Evolutionary conservation across 257 asterid species (phyloP), one percentile per base, ranked within the genome.

Genomic region (Nicotiana obtusifolia): DNA sequence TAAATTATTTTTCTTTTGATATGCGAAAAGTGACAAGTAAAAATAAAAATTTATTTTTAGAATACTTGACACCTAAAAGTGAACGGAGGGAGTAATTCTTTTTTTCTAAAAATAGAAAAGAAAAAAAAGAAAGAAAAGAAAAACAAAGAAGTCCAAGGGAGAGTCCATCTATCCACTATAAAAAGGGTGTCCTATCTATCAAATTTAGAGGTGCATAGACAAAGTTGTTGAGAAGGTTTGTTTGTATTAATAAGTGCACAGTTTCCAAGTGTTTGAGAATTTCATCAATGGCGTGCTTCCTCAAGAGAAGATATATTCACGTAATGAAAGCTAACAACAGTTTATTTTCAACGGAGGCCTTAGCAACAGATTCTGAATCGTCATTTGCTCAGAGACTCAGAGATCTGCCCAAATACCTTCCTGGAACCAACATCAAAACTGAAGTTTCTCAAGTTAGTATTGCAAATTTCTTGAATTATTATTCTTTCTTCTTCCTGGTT

Each of bases 401-500:
- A 71, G 78, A 71, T 71, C 78, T 71, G 19, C 78, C 78, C 14
- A 71, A 20, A 5, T 6, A 20, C 20, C 78, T 71, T 71, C 78
- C 78, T 41, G 59, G 78, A 10, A 71, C 78, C 4, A 71, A 71
- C 11, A 71, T 41, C n/a, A 71, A 71, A 71, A 5, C 7, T 71
- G 59, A 71, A 69, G 78, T 69, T 41, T 69, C 78, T 69, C 78
- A 69, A 69, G 78, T 69, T 69, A 69, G 78, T 69, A 20, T 1
- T 66, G 54, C 54, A 6, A 35, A 35, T 13, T 47, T 47, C 54
- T 49, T 49, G 16, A 49, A 49, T 49, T 11, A 10, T 49, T 49
- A 10, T 49, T 49, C 0, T 10, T 47, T 47, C 15, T 49, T 2
- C 16, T 9, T 49, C 11, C 54, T 49, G 10, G 9, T 37, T 7